phyloP scores from a whole-genome alignment of 2,329 filamentous ascomycete genomes.

The Fulvia fulva region DNA sequence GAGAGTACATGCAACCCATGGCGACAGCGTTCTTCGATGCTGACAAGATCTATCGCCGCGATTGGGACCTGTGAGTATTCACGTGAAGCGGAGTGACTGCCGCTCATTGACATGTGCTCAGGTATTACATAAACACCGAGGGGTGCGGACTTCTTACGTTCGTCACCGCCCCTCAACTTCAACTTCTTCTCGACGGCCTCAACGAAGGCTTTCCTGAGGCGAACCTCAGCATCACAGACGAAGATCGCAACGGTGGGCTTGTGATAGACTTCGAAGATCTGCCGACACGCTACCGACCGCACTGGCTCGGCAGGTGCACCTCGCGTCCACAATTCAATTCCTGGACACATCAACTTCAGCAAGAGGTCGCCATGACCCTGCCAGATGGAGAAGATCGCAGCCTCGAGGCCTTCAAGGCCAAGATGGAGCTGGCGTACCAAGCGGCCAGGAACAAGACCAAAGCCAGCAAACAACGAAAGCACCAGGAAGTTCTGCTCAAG shows the following conservation, averaged over 20 bases:
- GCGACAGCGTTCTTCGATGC: slow-evolving; percentile 54
- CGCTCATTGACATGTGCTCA: slow-evolving; percentile 13
- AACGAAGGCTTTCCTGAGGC: slow-evolving; percentile 54
- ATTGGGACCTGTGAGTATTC: slow-evolving; percentile 71
- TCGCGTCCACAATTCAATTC: slow-evolving; percentile 44
- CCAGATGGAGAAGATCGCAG: slow-evolving; percentile 32
- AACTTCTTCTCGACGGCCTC: slow-evolving; percentile 60
- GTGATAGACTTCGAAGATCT: slow-evolving; percentile 63
- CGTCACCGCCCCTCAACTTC: slow-evolving; percentile 63
- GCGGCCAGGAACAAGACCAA: slow-evolving; percentile 49
- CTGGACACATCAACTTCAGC: slow-evolving; percentile 25
- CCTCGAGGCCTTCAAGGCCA: slow-evolving; percentile 50
- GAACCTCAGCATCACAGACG: slow-evolving; percentile 55
- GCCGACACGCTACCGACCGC: slow-evolving; percentile 58
- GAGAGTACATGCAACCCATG: slow-evolving; percentile 44
- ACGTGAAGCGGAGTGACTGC: neutral
- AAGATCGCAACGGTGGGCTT: slow-evolving; percentile 53
- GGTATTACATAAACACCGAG: slow-evolving; percentile 28
- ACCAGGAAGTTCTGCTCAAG: slow-evolving; percentile 44
- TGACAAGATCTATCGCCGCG: slow-evolving; percentile 54
- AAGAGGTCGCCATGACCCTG: slow-evolving; percentile 22
- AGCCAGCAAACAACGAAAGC: slow-evolving; percentile 10
- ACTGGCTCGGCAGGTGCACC: slow-evolving; percentile 59
- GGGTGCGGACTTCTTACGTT: slow-evolving; percentile 57
- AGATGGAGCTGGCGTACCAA: slow-evolving; percentile 52